These are phyloP conservation scores for Septoria petroselini DNA, from an alignment of 2,329 filamentous ascomycete genomes.

Conservation along the genomic window DNA sequence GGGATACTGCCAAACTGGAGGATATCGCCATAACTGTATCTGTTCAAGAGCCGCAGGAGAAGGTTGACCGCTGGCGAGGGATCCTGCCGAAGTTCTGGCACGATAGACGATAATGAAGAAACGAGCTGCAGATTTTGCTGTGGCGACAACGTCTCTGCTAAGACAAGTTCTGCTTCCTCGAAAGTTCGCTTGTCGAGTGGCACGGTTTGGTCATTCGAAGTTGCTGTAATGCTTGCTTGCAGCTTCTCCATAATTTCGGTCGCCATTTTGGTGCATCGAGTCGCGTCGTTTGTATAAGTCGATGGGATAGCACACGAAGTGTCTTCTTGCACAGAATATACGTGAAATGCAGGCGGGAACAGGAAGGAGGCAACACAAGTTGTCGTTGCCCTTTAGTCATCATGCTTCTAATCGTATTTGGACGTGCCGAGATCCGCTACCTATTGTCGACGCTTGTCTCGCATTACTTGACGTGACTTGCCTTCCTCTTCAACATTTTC, in stretches of 20 bases:
- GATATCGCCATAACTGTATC: constrained; percentile 51
- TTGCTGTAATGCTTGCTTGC: constrained; percentile 21
- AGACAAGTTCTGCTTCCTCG: constrained; percentile 50
- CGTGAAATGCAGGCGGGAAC: background rate
- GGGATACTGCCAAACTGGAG: constrained; percentile 40
- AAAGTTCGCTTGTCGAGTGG: constrained; percentile 49
- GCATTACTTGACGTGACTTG: too few relatives aligned
- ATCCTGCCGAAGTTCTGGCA: constrained; percentile 56
- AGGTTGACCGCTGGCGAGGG: constrained; percentile 55
- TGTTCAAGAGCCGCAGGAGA: constrained; percentile 49
- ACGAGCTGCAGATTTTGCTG: constrained; percentile 38
- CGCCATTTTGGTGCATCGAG: constrained; percentile 16
- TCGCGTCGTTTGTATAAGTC: background rate
- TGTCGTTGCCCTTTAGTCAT: constrained; percentile 8
- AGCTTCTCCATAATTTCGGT: constrained; percentile 18
- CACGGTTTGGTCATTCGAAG: constrained; percentile 18
- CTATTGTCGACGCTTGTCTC: too few relatives aligned
- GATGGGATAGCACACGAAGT: background rate
- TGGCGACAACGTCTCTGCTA: constrained; percentile 40
- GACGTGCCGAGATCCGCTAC: too few relatives aligned
- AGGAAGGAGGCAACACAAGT: constrained; percentile 9
- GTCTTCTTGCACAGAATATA: background rate
- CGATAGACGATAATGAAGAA: constrained; percentile 49
- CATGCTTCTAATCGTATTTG: background rate
- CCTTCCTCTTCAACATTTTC: too few relatives aligned